Evolutionary conservation across 805 yeast genomes (phyloP).

Genomic region (Sugiyamaella lignohabitans): DNA sequence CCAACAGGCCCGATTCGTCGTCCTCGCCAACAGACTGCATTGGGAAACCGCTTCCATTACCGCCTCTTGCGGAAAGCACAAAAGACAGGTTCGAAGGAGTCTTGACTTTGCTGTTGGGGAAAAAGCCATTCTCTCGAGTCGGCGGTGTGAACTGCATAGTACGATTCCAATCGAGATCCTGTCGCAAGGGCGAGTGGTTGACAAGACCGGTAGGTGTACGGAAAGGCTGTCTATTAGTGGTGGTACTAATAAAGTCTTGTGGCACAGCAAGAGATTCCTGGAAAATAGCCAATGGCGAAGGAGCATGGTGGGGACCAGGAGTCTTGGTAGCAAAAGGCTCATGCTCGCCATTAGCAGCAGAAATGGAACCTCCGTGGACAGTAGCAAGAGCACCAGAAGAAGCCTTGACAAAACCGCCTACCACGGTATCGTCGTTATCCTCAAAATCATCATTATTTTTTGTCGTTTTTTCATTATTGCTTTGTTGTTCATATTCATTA

Average conservation of each 20-base stretch:
- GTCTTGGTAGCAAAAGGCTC: slow-evolving; percentile 1
- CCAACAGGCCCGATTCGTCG: slow-evolving; percentile 5
- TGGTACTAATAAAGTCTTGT: slow-evolving; percentile 21
- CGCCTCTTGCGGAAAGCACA: slow-evolving; percentile 12
- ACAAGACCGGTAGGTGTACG: slow-evolving; percentile 26
- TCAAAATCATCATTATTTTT: slow-evolving; percentile 10
- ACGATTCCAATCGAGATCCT: slow-evolving; percentile 21
- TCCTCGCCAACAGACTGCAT: slow-evolving; percentile 7
- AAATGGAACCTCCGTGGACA: slow-evolving; percentile 1
- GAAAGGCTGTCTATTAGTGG: slow-evolving; percentile 27
- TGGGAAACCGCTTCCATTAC: background rate
- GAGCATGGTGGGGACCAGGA: background rate
- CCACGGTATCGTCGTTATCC: background rate
- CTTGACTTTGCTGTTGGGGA: slow-evolving; percentile 7
- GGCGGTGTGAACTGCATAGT: slow-evolving; percentile 30
- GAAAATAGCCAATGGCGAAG: background rate
- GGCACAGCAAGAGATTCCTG: background rate
- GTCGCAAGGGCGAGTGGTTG: background rate
- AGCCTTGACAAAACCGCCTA: background rate
- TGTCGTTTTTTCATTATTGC: no score
- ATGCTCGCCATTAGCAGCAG: slow-evolving; percentile 1
- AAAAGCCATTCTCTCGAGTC: slow-evolving; percentile 5
- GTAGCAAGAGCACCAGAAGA: background rate
- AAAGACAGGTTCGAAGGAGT: slow-evolving; percentile 12
- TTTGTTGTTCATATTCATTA: background rate